Conservation (phyloP, 129 eudicot species). For the Chrysanthemum makinoi region DNA sequence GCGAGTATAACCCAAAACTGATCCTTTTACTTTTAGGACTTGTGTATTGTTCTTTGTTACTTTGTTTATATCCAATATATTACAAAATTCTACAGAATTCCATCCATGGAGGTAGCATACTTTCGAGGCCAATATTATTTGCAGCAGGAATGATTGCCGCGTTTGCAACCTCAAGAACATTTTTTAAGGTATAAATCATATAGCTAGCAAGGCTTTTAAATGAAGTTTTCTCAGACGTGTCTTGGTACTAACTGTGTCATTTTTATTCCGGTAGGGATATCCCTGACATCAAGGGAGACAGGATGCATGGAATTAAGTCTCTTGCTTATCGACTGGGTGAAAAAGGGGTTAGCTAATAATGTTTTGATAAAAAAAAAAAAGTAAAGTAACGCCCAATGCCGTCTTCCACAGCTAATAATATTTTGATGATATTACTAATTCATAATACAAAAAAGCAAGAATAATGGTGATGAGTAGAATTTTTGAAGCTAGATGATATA, state of each 20-base stretch:
- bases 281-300: slow-evolving; percentile 31
- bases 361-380: not conserved
- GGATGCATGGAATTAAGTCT: slow-evolving; percentile 31
- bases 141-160: slow-evolving; percentile 22
- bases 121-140: slow-evolving; percentile 23
- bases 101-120: slow-evolving; percentile 17
- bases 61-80: not conserved
- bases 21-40: not conserved
- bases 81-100: not conserved
- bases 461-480: not conserved
- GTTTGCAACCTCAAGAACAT: slow-evolving; percentile 25
- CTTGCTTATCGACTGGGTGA: slow-evolving; percentile 13
- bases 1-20: no score
- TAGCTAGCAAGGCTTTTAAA: not conserved
- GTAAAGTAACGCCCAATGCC: no score
- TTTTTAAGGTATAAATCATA: slow-evolving; percentile 21
- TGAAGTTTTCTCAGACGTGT: not conserved
- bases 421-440: not conserved
- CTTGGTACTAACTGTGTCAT: not conserved
- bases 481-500: no score
- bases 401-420: slow-evolving; percentile 7
- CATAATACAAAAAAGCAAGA: not conserved
- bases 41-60: not conserved
- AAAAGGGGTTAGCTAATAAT: slow-evolving; percentile 17
- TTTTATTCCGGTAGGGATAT: slow-evolving; percentile 20